Evolutionary conservation across 2,329 filamentous ascomycete genomes (phyloP), one percentile per base, ranked within the genome.

Genomic region (Penicillium sclerotiorum): DNA sequence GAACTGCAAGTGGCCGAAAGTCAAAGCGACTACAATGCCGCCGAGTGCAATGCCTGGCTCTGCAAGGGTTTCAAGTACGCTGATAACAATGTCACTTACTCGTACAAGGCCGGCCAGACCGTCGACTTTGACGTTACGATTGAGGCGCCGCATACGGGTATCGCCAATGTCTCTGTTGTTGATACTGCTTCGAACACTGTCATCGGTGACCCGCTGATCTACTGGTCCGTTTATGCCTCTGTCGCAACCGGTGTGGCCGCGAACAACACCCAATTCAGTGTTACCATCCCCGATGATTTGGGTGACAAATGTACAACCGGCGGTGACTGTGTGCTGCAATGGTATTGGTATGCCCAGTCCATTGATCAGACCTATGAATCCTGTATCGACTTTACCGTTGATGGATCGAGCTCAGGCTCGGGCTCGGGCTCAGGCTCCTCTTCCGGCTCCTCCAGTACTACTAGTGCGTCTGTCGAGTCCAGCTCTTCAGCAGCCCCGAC

Each of bases 51-150:
- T 59, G 70, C 81, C 60, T 81, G 74, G 74, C 73, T 80, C 40
- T 82, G 80, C 78, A 82, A 83, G 70, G 81, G 81, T 52, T 78
- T 78, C 69, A 77, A 82, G 62, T 81, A 77, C 67, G 74, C 61
- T 38, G 82, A 84, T 70, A 80, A 80, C 70, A 77, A 66, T 53
- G 73, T 66, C 56, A 79, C 79, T 58, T 73, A 80, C 56, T 71
- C 65, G 35, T 84, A 76, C 73, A 77, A 59, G n/a, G 56, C 74
- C 4, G 77, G 77, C n/a, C 63, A 78, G 58, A 64, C 56, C 2
- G 67, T 80, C 45, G 62, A 70, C 59, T 65, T 79, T 43, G 65
- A 67, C 28, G 69, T 79, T 30, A 69, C 66, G 25, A 76, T 80
- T 44, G 68, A 71, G 20, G 75, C 77, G 50, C 74, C 77, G 4